phyloP scores from a whole-genome alignment of 306 rosid genomes.

The Medicago lupulina region DNA sequence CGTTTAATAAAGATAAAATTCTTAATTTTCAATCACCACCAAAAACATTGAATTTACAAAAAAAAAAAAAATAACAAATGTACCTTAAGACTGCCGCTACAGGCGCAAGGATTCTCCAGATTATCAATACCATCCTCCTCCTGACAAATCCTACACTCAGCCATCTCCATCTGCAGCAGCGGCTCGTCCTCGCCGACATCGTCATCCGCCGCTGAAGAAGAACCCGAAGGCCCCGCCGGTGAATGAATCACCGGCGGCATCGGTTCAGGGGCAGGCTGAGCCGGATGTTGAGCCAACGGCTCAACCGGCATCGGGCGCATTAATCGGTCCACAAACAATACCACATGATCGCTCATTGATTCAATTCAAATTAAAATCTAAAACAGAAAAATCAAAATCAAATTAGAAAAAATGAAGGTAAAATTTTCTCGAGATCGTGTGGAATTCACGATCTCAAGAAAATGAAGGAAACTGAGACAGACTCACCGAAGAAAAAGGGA shows the following conservation, averaged over 20 bases:
- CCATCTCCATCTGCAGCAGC: slow-evolving; percentile 72
- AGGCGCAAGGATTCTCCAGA: slow-evolving; percentile 86
- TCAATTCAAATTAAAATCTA: neutral
- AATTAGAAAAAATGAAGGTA: neutral
- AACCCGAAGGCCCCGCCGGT: slow-evolving; percentile 48
- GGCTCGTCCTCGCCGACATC: slow-evolving; percentile 60
- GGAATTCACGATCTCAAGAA: slow-evolving; percentile 49
- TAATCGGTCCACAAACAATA: slow-evolving; percentile 72
- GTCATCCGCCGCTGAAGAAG: slow-evolving; percentile 38
- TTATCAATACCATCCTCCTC: slow-evolving; percentile 74
- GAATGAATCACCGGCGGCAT: slow-evolving; percentile 1
- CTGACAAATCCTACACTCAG: slow-evolving; percentile 96
- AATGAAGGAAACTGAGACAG: slow-evolving; percentile 32
- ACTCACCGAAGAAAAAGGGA: slow-evolving; percentile 45
- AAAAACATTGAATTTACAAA: no score
- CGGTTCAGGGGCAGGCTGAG: slow-evolving; percentile 50
- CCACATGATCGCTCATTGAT: slow-evolving; percentile 84
- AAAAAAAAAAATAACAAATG: no score
- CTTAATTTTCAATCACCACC: neutral
- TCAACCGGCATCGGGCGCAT: slow-evolving; percentile 56
- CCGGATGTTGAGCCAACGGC: slow-evolving; percentile 49
- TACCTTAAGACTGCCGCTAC: slow-evolving; percentile 98
- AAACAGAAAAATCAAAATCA: neutral
- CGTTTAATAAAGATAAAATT: no score
- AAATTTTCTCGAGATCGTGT: slow-evolving; percentile 38